Base-by-base conservation (phyloP, 2,329 filamentous ascomycete species). In the Nigrograna mackinnonii region DNA sequence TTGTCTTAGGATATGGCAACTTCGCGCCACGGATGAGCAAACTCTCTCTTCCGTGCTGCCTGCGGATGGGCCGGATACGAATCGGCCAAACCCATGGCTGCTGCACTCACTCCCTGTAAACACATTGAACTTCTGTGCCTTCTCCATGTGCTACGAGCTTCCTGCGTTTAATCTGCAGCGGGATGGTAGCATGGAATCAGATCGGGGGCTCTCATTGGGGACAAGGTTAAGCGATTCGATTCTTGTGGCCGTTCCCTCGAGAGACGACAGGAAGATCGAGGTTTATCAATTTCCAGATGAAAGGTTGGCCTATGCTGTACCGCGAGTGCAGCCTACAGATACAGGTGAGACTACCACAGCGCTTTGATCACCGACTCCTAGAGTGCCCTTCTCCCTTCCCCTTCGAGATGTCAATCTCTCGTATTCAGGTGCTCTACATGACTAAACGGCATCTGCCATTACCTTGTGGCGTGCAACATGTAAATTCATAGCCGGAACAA, bases 61-160 rank as follows among this genome's bases (percentile, higher is more conserved):
- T 0, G 79, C 92, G 22, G 89, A 95, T 47, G 35, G 72, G 64
- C 2, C 67, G 65, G 20, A 70, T 67, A 34, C 67, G 66, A 37
- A 79, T 72, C 50, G 63, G 21, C 80, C 78, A 14, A 79, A 85
- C 57, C 94, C 94, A 21, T 95, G 89, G 90, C 73, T 96, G n/a
- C 68, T 96, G 17, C 82, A 96, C 67, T 80, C 88, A 4, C 73
- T 99, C 4, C 78, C 87, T 4, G 90, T 97, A 32, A 96, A 96
- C 61, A 90, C 92, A 1, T 81, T 97, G 72, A 99, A 97, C 63
- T 99, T 97, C 65, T 99, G 94, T 64, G 80, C 87, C 2, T 96
- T 96, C 65, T 79, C 86, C 2, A 77, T 79, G 47, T 85, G 85
- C 43, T 38, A 52, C 37, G 44, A 39, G n/a, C 61, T 21, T 39